Evolutionary conservation across 768 basidiomycete genomes (phyloP), one percentile per base, ranked within the genome.

Genomic region (Ephemerocybe angulata): DNA sequence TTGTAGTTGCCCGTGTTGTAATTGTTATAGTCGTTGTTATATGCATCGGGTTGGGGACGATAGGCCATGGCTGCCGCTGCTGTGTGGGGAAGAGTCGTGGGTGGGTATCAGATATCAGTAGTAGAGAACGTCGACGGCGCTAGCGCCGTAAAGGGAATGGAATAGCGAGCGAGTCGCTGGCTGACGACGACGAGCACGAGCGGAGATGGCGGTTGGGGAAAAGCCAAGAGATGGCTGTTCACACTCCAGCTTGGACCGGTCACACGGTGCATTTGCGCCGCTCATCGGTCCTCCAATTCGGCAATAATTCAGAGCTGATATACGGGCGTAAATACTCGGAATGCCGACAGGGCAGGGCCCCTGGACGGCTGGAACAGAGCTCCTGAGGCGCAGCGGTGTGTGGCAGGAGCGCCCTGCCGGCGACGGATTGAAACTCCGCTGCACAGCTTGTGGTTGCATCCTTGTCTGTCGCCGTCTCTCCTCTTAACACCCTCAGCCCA

Each of bases 11-110:
- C 21, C 15, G 15, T 41, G 21, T 41, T 41, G n/a, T 41, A 41
- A 19, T 41, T 41, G 38, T 6, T n/a, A 19, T 41, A 41, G 7
- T 13, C 15, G n/a, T n/a, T 19, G 7, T 41, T 13, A 13, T 35
- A n/a, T n/a, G 57, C 40, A 47, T 55, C 56, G 61, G 63, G 46
- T 61, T 56, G 55, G 12, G 53, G 62, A 50, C 69, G 74, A 59
- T 85, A 79, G 52, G 84, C 78, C 84, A 86, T 86, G 54, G 61
- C 55, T 58, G 48, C 51, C 40, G 59, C 27, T 37, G 24, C 10
- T 12, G 25, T 43, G 15, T 29, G 44, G 21, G n/a, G n/a, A n/a
- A n/a, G n/a, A n/a, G 44, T 47, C 44, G 22, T 15, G 50, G 40
- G 44, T 60, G 52, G 19, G 54, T 53, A 51, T 22, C 27, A 41